Evolutionary conservation across 495 filamentous ascomycete species (phyloP).

Genomic region (Xylaria bambusicola): DNA sequence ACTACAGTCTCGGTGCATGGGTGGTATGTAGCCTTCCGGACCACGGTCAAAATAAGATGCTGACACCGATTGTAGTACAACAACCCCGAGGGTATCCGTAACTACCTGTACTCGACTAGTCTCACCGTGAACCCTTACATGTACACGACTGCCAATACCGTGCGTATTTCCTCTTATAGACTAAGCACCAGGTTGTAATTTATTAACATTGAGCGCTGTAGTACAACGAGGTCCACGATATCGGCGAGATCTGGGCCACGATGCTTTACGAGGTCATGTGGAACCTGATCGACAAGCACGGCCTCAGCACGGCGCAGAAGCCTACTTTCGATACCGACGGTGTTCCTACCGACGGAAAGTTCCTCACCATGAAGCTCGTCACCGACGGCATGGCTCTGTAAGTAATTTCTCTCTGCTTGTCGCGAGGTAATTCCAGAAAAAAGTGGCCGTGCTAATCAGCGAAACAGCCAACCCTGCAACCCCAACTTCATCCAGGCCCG

Average conservation of each 20-base stretch:
- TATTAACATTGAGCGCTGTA: no score
- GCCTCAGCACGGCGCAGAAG: constrained; percentile 44
- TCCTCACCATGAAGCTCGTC: constrained; percentile 53
- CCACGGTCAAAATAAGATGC: no score
- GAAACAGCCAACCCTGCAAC: constrained; percentile 49
- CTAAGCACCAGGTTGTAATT: no score
- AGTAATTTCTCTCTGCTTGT: constrained; percentile 12
- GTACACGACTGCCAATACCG: constrained; percentile 43
- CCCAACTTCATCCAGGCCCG: constrained; percentile 53
- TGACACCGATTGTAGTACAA: no score
- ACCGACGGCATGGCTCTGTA: constrained; percentile 54
- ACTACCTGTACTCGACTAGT: constrained; percentile 53
- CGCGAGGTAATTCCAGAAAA: not conserved
- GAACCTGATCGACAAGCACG: constrained; percentile 56
- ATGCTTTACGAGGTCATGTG: constrained; percentile 56
- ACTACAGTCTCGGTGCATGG: constrained; percentile 52
- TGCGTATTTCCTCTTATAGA: no score
- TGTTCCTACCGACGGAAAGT: constrained; percentile 54
- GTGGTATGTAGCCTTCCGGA: no score
- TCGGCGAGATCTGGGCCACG: constrained; percentile 55
- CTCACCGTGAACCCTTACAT: constrained; percentile 47
- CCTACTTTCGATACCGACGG: constrained; percentile 45
- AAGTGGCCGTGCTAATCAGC: not conserved
- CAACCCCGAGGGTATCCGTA: constrained; percentile 45
- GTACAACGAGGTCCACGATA: constrained; percentile 43